Evolutionary conservation across 1,284 basidiomycete species (phyloP).

Genomic region (Somion occarium): DNA sequence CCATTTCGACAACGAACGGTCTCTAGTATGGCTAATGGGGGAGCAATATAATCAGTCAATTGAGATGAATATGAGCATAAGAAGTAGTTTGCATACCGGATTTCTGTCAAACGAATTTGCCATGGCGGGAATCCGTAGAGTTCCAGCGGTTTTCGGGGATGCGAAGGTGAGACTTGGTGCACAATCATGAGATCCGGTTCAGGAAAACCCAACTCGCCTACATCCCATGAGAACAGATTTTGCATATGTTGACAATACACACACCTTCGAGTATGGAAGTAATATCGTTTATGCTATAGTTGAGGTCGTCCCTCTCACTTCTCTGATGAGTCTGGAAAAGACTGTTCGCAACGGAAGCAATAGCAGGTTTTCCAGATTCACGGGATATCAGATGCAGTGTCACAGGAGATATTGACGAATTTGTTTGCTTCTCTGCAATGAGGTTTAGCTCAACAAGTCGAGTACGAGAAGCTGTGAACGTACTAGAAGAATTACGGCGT

Average conservation of each 20-base stretch:
- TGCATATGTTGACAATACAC: constrained; percentile 12
- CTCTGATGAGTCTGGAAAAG: constrained; percentile 10
- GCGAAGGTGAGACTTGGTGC: constrained; percentile 43
- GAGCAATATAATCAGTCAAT: not conserved
- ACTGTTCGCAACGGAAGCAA: constrained; percentile 27
- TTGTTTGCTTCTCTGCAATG: constrained; percentile 9
- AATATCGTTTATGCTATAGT: constrained; percentile 41
- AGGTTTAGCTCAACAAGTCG: not conserved
- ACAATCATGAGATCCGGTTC: constrained; percentile 75
- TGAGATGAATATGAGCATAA: not conserved
- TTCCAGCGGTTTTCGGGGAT: constrained; percentile 46
- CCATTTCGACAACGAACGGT: constrained; percentile 9
- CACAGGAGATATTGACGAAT: constrained; percentile 12
- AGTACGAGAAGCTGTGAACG: too few relatives aligned
- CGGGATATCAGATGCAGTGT: constrained; percentile 32
- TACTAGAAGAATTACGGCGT: constrained; percentile 15
- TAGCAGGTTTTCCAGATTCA: constrained; percentile 33
- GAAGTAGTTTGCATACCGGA: constrained; percentile 46
- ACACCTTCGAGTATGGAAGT: constrained; percentile 56
- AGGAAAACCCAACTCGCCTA: constrained; percentile 43
- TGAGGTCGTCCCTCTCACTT: constrained; percentile 19
- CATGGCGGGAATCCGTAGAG: constrained; percentile 74
- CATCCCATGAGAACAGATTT: constrained; percentile 19
- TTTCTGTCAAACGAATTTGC: constrained; percentile 72
- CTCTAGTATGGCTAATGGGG: constrained; percentile 7